Evolutionary conservation across 2,329 filamentous ascomycete genomes (phyloP).

Genomic region (Fusarium nygamai): DNA sequence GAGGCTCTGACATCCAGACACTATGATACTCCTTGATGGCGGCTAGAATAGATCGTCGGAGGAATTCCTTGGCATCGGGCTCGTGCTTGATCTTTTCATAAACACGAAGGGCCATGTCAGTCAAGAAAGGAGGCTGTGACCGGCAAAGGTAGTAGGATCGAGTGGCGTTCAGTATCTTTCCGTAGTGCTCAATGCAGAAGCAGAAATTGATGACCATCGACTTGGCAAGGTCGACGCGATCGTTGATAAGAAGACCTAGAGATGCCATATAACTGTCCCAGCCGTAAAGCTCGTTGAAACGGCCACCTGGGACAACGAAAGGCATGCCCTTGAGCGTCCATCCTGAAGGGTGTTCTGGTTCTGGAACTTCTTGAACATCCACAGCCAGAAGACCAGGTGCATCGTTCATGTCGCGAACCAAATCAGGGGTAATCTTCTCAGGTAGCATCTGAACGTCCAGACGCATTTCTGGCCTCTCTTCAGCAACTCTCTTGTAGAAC

Average conservation of each 20-base stretch:
- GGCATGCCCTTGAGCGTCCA: slow-evolving; percentile 82
- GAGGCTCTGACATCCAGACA: slow-evolving; percentile 84
- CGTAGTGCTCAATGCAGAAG: slow-evolving; percentile 98
- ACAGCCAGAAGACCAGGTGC: slow-evolving; percentile 91
- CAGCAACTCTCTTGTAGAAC: slow-evolving; percentile 86
- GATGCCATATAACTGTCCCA: slow-evolving; percentile 99
- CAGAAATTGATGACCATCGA: slow-evolving; percentile 96
- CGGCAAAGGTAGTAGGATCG: slow-evolving; percentile 94
- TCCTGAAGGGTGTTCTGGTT: slow-evolving; percentile 68
- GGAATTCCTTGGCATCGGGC: slow-evolving; percentile 80
- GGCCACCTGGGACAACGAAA: slow-evolving; percentile 95
- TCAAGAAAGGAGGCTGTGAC: slow-evolving; percentile 95
- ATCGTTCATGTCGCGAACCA: slow-evolving; percentile 83
- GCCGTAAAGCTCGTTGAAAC: slow-evolving; percentile 98
- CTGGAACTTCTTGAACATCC: slow-evolving; percentile 80
- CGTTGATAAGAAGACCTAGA: slow-evolving; percentile 85
- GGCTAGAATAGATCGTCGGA: slow-evolving; percentile 81
- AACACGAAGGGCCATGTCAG: slow-evolving; percentile 94
- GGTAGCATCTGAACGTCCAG: slow-evolving; percentile 86
- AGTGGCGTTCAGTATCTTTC: slow-evolving; percentile 97
- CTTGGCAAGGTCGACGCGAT: slow-evolving; percentile 87
- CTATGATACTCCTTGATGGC: slow-evolving; percentile 97
- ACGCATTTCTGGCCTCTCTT: slow-evolving; percentile 81
- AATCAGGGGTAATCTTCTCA: slow-evolving; percentile 80
- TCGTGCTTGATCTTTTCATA: slow-evolving; percentile 94